Evolutionary conservation across 768 basidiomycete species (phyloP), one percentile per base, ranked within the genome.

Genomic region (Botryobasidium botryosum): DNA sequence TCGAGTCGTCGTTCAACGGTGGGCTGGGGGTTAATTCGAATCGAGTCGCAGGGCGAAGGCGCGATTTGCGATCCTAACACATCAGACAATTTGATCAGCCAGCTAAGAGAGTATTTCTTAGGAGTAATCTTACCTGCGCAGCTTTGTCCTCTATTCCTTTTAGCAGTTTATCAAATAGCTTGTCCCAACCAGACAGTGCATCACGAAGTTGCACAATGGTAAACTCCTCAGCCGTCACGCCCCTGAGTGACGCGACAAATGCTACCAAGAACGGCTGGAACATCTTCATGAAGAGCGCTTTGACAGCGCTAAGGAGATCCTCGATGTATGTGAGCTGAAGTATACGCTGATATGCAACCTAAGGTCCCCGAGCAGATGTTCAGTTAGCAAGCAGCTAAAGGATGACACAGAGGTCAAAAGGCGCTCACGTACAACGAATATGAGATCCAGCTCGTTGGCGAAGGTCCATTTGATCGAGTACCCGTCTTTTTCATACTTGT

Each of bases 261-360:
- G 80, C 70, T 5, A 79, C 66, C 23, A 96, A 64, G 59, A 88
- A 80, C 0, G 86, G 85, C 52, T 81, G 72, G 55, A 86, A 94
- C 46, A 84, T 70, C 57, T 85, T 77, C 53, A 92, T 64, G 57
- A 97, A 99, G 36, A 92, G 68, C 0, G 75, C 64, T 56, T 87
- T 88, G 55, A 91, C 69, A 4, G 82, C 73, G 10, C 64, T 63
- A 21, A 99, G 69, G 17, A 99, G 75, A 35, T 87, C 83, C 1
- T 91, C 86, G 45, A 94, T 80, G 57, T 96, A 97, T 6, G 88
- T 79, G 29, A 99, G 70, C 49, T 92, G 90, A 15, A 99, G 70
- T 48, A 99, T 87, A 46, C 91, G 83, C 57, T 94, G 90, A 65
- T 94, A 97, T 31, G 90, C 87, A 44, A 92, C 88, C 88, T 92